phyloP scores from a whole-genome alignment of 768 basidiomycete genomes.

The Lactarius hengduanensis region DNA sequence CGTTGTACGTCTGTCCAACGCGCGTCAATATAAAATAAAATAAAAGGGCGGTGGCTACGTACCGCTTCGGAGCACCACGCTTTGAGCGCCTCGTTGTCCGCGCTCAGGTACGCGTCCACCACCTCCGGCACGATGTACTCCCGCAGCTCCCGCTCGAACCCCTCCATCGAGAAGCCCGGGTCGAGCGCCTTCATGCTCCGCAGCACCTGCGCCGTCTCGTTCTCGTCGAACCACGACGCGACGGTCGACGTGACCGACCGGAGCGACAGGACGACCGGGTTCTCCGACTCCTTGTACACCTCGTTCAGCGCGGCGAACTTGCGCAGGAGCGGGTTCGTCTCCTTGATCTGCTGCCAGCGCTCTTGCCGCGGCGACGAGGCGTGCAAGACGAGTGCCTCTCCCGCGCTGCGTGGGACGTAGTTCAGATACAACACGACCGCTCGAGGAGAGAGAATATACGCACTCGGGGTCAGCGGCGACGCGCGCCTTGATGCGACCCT shows the following conservation, averaged over 20 bases:
- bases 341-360: constrained; percentile 77
- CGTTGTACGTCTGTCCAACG: constrained; percentile 78
- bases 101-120: constrained; percentile 92
- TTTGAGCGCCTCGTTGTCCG: constrained; percentile 80
- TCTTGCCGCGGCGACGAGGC: constrained; percentile 77
- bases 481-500: constrained; percentile 54
- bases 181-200: constrained; percentile 86
- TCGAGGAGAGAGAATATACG: constrained; percentile 32
- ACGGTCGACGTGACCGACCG: constrained; percentile 83
- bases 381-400: constrained; percentile 79
- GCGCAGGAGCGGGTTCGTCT: constrained; percentile 74
- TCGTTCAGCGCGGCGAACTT: constrained; percentile 57
- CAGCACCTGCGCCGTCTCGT: constrained; percentile 95
- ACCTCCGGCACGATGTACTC: constrained; percentile 99
- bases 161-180: constrained; percentile 80
- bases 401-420: constrained; percentile 59
- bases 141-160: constrained; percentile 83
- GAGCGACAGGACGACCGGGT: constrained; percentile 77
- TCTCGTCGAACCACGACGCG: constrained; percentile 94
- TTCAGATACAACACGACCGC: neutral
- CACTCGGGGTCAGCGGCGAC: constrained; percentile 80
- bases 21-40: neutral
- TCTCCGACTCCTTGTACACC: constrained; percentile 89
- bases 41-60: constrained; percentile 35
- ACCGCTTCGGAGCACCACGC: constrained; percentile 97